These are phyloP conservation scores for Raddia guianensis DNA, from an alignment of 176 grass and related monocot genomes.

Conservation along the genomic window DNA sequence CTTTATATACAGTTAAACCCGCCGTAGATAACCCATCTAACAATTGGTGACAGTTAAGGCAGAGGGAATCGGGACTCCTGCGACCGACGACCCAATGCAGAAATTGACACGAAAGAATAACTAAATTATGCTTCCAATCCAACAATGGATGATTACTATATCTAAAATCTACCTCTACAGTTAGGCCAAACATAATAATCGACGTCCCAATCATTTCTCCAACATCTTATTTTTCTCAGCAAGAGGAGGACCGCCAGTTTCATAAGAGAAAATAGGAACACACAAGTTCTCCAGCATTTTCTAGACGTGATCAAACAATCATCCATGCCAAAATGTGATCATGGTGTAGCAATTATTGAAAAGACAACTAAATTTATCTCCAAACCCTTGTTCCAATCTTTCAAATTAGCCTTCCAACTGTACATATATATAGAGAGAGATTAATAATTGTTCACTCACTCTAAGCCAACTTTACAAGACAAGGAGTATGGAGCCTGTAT, in stretches of 20 bases:
- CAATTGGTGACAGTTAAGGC: too few relatives aligned
- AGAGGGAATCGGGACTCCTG: too few relatives aligned
- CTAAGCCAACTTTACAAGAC: background rate
- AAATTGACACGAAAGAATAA: too few relatives aligned
- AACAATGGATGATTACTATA: background rate
- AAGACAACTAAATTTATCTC: background rate
- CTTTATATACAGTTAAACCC: too few relatives aligned
- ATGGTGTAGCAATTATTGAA: background rate
- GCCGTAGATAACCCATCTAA: too few relatives aligned
- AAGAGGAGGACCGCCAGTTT: too few relatives aligned
- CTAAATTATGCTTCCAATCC: background rate
- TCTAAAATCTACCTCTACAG: background rate
- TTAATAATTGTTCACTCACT: background rate
- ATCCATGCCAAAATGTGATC: background rate
- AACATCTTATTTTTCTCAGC: too few relatives aligned
- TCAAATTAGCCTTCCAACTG: conserved; percentile 1
- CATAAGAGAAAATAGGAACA: too few relatives aligned
- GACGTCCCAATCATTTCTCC: too few relatives aligned
- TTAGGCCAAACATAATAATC: background rate
- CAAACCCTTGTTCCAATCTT: background rate
- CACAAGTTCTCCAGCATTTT: too few relatives aligned
- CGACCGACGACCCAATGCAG: too few relatives aligned
- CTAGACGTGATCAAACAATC: background rate
- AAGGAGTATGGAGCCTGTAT: conserved; percentile 9
- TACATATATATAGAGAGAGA: conserved; percentile 6